Evolutionary conservation across 148 eudicot species (phyloP), one percentile per base, ranked within the genome.

Genomic region (Rhododendron ovatum): DNA sequence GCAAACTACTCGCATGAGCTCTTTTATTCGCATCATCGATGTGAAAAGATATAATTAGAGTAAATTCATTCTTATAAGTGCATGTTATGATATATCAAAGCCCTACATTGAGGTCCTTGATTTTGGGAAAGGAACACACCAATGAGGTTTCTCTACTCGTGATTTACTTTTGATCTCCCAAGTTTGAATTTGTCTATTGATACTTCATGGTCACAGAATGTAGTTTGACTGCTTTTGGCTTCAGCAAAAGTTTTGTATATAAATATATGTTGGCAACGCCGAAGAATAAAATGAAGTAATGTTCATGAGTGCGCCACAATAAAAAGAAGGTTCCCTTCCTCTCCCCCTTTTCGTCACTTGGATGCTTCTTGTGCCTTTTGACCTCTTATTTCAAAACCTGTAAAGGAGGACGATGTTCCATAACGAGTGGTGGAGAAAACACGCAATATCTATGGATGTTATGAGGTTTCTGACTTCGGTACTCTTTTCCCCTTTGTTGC

Each of bases 21-120:
- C n/a, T 28, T 43, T 59, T 26, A 45, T 67, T 65, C n/a, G 43
- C 51, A 0, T 45, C 28, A 26, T 63, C 20, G n/a, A 43, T 43
- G 15, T 14, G 76, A 65, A 57, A 82, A n/a, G 85, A 83, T 65
- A 43, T 63, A 37, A n/a, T 67, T 63, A 47, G 63, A 65, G 85
- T 61, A 71, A 41, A 39, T 24, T 39, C 84, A 39, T 59, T 30
- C 13, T 82, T 61, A 37, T 82, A 8, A 7, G 11, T 82, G 73
- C 73, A 59, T n/a, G n/a, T 82, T 82, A 22, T 59, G 35, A 61
- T 24, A 24, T 51, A 39, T 82, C 50, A 82, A 63, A 82, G 48
- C 57, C 82, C 61, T 20, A 50, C 3, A 30, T 80, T 50, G 39
- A 80, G 55, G 82, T 79, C 48, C 55, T 80, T 80, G 82, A 80